Conservation (phyloP, 2,329 filamentous ascomycete genomes). For the Sporothrix globosa region DNA sequence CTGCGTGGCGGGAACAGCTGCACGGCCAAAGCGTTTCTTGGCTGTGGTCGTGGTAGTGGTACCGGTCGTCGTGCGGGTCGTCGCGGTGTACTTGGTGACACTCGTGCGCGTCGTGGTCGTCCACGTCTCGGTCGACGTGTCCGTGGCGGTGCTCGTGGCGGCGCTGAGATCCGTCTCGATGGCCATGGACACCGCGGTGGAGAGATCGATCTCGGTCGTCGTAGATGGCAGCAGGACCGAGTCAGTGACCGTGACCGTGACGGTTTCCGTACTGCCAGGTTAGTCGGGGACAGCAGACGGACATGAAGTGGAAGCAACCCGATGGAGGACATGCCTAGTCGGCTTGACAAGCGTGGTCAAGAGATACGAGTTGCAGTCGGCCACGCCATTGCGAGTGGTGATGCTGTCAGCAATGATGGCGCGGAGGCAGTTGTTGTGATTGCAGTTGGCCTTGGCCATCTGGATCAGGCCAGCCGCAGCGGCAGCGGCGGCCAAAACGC, state of each 20-base stretch:
- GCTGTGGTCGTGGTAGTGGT: constrained; percentile 6
- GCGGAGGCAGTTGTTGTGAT: constrained; percentile 17
- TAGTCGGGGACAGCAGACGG: not conserved
- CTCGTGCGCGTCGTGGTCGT: not conserved
- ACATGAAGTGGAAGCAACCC: not conserved
- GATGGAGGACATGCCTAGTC: not conserved
- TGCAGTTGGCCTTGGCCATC: constrained; percentile 12
- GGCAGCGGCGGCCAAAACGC: not conserved
- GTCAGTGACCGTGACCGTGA: not conserved
- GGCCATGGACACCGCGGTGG: not conserved
- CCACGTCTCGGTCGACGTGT: not conserved
- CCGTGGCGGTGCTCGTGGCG: constrained; percentile 5
- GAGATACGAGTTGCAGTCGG: constrained; percentile 21
- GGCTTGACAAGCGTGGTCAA: not conserved
- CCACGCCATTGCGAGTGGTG: constrained; percentile 4
- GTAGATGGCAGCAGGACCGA: not conserved
- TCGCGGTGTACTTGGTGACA: too few relatives aligned
- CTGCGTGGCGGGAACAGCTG: not conserved
- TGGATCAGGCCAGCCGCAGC: constrained; percentile 7
- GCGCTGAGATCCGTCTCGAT: not conserved
- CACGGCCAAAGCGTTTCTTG: not conserved
- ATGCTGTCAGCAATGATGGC: not conserved
- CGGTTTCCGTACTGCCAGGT: constrained; percentile 2
- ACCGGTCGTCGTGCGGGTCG: not conserved
- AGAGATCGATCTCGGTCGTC: not conserved